A percentile compares a stretch with the other conserved stretches of the same genome.
These are phyloP conservation scores for Leptoxyphium fumago DNA, from an alignment of 2,329 filamentous ascomycete species.

Conservation along the genomic window DNA sequence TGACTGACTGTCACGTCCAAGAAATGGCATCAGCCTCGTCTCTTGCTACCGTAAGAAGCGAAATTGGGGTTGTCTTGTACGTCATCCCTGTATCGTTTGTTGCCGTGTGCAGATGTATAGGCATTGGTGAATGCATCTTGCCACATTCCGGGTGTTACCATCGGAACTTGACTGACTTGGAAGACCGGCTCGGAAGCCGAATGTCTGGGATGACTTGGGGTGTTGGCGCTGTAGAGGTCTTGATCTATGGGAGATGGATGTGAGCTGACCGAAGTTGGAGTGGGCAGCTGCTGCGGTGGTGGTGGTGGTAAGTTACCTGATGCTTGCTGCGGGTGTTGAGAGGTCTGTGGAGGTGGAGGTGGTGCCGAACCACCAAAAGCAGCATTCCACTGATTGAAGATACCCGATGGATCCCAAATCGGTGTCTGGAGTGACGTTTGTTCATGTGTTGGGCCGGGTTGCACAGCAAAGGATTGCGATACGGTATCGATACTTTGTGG, in stretches of 20 bases:
- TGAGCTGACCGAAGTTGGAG: constrained; percentile 5
- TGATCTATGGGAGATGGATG: not conserved
- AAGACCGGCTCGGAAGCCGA: not conserved
- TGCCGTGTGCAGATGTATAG: constrained; percentile 23
- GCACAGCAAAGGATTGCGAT: constrained; percentile 4
- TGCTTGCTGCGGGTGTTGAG: constrained; percentile 7
- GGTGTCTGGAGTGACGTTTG: constrained; percentile 3
- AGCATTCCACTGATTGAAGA: constrained; percentile 75
- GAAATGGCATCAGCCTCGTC: constrained; percentile 7
- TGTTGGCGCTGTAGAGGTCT: not conserved
- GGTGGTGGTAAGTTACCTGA: constrained; percentile 4
- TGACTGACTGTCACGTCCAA: too few species aligned
- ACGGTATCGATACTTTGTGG: constrained; percentile 4
- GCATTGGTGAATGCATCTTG: constrained; percentile 31
- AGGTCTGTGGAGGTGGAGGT: constrained; percentile 24
- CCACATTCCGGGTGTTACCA: constrained; percentile 37
- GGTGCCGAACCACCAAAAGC: constrained; percentile 60
- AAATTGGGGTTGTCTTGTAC: not conserved
- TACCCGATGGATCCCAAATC: constrained; percentile 21
- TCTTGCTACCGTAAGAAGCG: constrained; percentile 6
- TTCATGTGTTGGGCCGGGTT: constrained; percentile 10
- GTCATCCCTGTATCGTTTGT: constrained; percentile 33
- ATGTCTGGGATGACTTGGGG: not conserved
- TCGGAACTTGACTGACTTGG: constrained; percentile 6
- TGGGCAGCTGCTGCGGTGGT: constrained; percentile 23